Conservation (phyloP, 768 basidiomycete genomes). For the Tricholoma sp. region DNA sequence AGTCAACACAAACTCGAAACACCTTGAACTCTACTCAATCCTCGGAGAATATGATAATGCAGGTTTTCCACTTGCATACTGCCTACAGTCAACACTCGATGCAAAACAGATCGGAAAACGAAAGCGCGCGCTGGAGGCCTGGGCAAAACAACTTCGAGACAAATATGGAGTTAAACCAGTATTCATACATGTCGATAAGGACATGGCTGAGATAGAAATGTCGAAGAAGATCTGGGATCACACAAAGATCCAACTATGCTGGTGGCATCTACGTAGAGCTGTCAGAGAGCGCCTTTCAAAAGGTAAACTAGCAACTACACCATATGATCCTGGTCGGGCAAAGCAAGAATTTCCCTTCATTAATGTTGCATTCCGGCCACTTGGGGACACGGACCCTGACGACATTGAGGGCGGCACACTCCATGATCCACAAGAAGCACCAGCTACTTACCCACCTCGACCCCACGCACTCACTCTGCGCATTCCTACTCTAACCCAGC, state of each 20-base stretch:
- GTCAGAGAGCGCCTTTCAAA: background rate
- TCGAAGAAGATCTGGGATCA: background rate
- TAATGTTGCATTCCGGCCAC: background rate
- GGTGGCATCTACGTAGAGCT: background rate
- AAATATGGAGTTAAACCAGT: constrained; percentile 9
- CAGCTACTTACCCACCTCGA: background rate
- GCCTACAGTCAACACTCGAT: constrained; percentile 16
- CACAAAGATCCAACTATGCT: background rate
- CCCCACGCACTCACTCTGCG: background rate
- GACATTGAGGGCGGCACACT: background rate
- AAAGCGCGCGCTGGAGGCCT: constrained; percentile 14
- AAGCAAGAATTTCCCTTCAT: background rate
- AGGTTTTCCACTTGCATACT: constrained; percentile 20
- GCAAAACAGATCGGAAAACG: constrained; percentile 14
- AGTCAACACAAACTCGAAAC: constrained; percentile 20
- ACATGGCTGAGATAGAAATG: background rate
- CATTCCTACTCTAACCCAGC: background rate
- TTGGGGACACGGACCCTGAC: background rate
- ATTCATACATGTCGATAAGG: constrained; percentile 7
- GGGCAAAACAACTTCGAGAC: constrained; percentile 8
- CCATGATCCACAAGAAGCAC: background rate
- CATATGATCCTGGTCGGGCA: background rate
- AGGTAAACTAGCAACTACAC: background rate
- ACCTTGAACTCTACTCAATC: constrained; percentile 21
- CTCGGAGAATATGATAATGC: constrained; percentile 18